Percentiles rank a stretch among this genome's conserved stretches.
phyloP scores from a whole-genome alignment of 331 rosid genomes.

The Quercus lobata region DNA sequence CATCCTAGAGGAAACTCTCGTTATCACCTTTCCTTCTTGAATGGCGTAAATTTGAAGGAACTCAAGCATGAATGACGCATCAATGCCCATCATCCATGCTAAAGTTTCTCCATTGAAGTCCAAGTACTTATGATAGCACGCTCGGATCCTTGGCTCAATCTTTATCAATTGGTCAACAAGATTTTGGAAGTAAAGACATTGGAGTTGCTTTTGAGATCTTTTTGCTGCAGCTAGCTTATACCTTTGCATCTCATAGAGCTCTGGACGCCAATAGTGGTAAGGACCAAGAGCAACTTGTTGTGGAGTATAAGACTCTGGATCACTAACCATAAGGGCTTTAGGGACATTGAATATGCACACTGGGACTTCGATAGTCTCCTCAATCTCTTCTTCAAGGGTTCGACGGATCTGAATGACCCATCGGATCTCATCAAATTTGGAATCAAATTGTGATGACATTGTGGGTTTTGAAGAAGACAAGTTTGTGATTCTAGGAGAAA shows the following conservation, averaged over 20 bases:
- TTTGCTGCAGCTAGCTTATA: conserved; percentile 64
- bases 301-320: conserved; percentile 65
- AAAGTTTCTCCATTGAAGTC: conserved; percentile 58
- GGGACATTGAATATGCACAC: conserved; percentile 74
- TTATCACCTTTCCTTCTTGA: conserved; percentile 28
- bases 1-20: conserved; percentile 47
- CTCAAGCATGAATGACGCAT: conserved; percentile 67
- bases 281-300: conserved; percentile 77
- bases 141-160: conserved; percentile 43
- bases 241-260: conserved; percentile 71
- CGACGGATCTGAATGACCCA: conserved; percentile 67
- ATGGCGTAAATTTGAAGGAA: conserved; percentile 53
- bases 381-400: conserved; percentile 58
- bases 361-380: conserved; percentile 35
- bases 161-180: conserved; percentile 46
- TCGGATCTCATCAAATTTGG: conserved; percentile 45
- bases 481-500: not conserved
- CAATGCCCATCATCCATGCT: conserved; percentile 74
- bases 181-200: conserved; percentile 28
- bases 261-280: conserved; percentile 69
- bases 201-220: conserved; percentile 40
- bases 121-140: conserved; percentile 70
- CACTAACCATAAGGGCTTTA: conserved; percentile 54
- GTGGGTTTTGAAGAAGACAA: conserved; percentile 40
- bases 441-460: conserved; percentile 22